Evolutionary conservation across 2,329 filamentous ascomycete species (phyloP), one percentile per base, ranked within the genome.

Genomic region (Aspergillus bombycis): DNA sequence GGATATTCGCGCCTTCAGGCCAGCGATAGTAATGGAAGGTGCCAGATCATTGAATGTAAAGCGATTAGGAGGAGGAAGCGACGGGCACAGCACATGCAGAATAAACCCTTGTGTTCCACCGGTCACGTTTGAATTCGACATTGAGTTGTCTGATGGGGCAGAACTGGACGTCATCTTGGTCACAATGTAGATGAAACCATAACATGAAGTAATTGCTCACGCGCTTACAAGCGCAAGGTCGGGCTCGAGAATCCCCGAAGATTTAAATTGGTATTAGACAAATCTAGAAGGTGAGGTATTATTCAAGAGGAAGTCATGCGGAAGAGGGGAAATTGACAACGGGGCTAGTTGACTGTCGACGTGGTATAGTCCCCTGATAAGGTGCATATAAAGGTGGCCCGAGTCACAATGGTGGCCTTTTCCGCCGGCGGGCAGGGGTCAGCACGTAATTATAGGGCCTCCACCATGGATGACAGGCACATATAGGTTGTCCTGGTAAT

Each of bases 1-100:
- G 54, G 82, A 79, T 61, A 89, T 84, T 60, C 77, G 81, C 50
- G 78, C 70, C 66, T 85, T 86, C n/a, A 89, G 76, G 57, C 82
- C 78, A 23, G 75, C 79, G 55, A 89, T 74, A 2, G 83, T 88
- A 2, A 77, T 78, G 55, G 68, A 72, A 7, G 78, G 67, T 34
- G 75, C 67, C 36, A 83, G 61, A 50, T 75, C 68, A 1, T 74
- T 65, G 38, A 83, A 72, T 1, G 75, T 78, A 54, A 81, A 72
- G 16, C 75, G 76, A 48, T 72, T 74, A 7, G 74, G 74, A 26
- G 78, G 66, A 53, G 77, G 73, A 38, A 77, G 68, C 0, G 78
- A 78, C 14, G 80, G 80, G 60, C 79, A 81, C 8, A 82, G 65
- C 26, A 82, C 71, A 64, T 79, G 73, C 23, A 82, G 66, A 11